Evolutionary conservation across 2,329 filamentous ascomycete genomes (phyloP), one percentile per base, ranked within the genome.

Genomic region (Sordariomycetes sp.): DNA sequence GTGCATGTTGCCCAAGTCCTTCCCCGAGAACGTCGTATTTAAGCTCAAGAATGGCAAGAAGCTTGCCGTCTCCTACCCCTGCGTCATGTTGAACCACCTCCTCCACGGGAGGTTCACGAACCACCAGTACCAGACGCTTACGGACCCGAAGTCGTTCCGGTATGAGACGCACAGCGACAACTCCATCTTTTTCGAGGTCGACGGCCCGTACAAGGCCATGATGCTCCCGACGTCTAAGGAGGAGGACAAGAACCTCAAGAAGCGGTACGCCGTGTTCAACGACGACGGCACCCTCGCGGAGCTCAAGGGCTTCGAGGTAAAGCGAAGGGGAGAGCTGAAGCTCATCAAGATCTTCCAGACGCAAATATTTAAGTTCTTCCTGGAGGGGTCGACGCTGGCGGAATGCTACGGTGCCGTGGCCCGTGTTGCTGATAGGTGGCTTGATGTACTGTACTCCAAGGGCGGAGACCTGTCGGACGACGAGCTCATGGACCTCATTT

Each of bases 291-390:
- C 86, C 69, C 77, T 99, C 56, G 94, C 94, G 15, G 94, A 99
- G 68, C 71, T 99, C 66, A 99, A 99, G 67, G 94, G 94, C 6
- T 99, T 99, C 66, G 94, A 99, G 66, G 85, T 99, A 62, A 99
- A 99, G 76, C 86, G 94, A 68, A 82, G 94, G 81, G 94, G 94
- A 76, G 94, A 99, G 73, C 76, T 99, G 64, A 99, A 99, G 74
- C 85, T 99, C 64, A 99, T 99, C 80, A 99, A 99, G 73, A 99
- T 97, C 67, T 99, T 99, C 70, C 94, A 99, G 70, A 90, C 94
- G 60, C 94, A 99, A 66, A 96, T 99, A 62, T 99, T 99, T 85
- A 96, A 96, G 68, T 97, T 99, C 72, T 99, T 99, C 74, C 76
- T 99, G 6, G 92, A 99, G 66, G 94, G 94, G 7, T 80, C 82